A percentile compares a stretch with the other conserved stretches of the same genome.
Conservation (phyloP, 23 red algal species). For the Cyanidiococcus yangmingshanensis region DNA sequence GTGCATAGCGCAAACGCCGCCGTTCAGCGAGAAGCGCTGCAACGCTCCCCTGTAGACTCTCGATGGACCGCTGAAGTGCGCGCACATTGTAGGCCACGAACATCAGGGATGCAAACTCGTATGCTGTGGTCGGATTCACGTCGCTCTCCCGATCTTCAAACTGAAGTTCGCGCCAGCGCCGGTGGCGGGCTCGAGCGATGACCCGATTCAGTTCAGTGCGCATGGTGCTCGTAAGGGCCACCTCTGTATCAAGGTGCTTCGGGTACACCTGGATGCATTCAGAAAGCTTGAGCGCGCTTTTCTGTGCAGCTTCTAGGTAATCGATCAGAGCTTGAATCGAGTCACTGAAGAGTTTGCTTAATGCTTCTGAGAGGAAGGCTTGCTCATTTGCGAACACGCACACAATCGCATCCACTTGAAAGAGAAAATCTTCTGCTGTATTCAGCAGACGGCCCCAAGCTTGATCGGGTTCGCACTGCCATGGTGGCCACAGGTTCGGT, state of each 20-base stretch:
- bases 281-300: background rate
- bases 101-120: conserved; percentile 24
- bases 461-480: conserved; percentile 32
- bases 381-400: conserved; percentile 17
- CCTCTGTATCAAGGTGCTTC: background rate
- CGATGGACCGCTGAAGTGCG: conserved; percentile 20
- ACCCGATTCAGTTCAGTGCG: conserved; percentile 14
- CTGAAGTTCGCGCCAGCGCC: conserved; percentile 4
- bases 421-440: conserved; percentile 18
- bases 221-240: background rate
- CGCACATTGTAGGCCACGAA: conserved; percentile 19
- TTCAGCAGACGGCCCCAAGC: conserved; percentile 20
- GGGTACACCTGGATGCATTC: conserved; percentile 24
- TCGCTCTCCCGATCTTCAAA: background rate
- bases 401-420: conserved; percentile 18
- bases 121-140: conserved; percentile 10
- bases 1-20: conserved; percentile 23
- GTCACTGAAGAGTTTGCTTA: conserved; percentile 1
- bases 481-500: conserved; percentile 26
- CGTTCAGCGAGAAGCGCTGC: conserved; percentile 4
- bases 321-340: conserved; percentile 4
- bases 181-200: background rate
- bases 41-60: conserved; percentile 5
- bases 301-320: conserved; percentile 6
- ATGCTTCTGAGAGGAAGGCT: background rate